Evolutionary conservation across 345 rosid species (phyloP).

Genomic region (Eucalyptus decipiens): DNA sequence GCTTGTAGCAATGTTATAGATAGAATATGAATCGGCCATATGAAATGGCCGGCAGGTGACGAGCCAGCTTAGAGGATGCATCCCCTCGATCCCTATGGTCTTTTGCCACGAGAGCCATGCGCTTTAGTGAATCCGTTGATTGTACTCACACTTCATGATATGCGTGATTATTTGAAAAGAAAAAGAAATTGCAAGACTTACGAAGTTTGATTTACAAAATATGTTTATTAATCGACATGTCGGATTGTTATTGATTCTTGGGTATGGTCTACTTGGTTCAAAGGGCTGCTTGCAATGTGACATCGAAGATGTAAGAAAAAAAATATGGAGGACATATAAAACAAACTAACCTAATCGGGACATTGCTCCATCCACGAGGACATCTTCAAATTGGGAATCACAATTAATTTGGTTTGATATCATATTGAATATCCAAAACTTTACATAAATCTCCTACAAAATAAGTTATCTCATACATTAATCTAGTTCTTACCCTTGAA

Average conservation of each 20-base stretch:
- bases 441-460: background rate
- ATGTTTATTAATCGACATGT: background rate
- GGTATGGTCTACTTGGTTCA: background rate
- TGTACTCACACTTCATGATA: fast-evolving
- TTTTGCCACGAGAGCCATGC: fast-evolving
- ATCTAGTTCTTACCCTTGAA: no score
- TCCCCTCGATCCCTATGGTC: background rate
- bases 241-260: background rate
- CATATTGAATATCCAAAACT: background rate
- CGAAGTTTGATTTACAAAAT: background rate
- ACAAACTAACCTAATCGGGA: background rate
- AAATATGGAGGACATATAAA: background rate
- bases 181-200: background rate
- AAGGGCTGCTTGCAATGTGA: background rate
- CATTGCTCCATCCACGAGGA: background rate
- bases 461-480: background rate
- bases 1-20: background rate
- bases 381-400: background rate
- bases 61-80: background rate
- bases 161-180: background rate
- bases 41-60: background rate
- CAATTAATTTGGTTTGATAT: background rate
- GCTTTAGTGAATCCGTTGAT: fast-evolving
- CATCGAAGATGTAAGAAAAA: background rate
- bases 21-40: fast-evolving